Conservation (phyloP, 192 early-diverging fungal species). For the Linnemannia schmuckeri region DNA sequence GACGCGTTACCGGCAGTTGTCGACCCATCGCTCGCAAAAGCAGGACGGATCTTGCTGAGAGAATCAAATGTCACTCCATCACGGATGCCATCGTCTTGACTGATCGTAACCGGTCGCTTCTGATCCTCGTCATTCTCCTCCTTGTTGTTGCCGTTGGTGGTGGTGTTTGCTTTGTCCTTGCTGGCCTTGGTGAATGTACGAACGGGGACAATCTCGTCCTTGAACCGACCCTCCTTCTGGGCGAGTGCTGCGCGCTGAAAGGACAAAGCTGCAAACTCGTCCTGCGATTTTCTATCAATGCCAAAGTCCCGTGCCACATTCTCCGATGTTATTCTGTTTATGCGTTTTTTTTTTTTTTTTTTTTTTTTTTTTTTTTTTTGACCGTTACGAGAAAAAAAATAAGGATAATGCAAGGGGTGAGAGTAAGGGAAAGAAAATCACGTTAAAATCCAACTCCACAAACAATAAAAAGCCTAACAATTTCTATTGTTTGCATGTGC, state of each 20-base stretch:
- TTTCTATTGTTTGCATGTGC: neutral
- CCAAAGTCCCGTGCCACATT: slow-evolving; percentile 93
- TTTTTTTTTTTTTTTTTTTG: too few species aligned
- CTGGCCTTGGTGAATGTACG: slow-evolving; percentile 76
- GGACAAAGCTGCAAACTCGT: slow-evolving; percentile 87
- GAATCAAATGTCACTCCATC: slow-evolving; percentile 80
- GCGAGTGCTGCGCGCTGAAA: slow-evolving; percentile 86
- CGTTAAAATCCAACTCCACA: neutral
- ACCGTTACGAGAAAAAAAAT: neutral
- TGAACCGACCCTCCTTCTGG: slow-evolving; percentile 89
- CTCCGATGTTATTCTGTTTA: slow-evolving; percentile 83
- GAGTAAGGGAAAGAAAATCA: neutral
- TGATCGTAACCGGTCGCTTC: slow-evolving; percentile 66
- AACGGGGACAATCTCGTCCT: slow-evolving; percentile 92
- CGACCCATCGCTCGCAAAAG: slow-evolving; percentile 79
- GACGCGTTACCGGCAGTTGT: slow-evolving; percentile 97
- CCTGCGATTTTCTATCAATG: slow-evolving; percentile 87
- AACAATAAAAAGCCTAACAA: neutral
- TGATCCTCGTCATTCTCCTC: slow-evolving; percentile 28
- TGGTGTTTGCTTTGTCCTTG: slow-evolving; percentile 41
- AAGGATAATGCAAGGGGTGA: neutral
- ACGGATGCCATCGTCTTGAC: slow-evolving; percentile 93
- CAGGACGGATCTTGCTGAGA: slow-evolving; percentile 86
- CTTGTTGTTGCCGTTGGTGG: slow-evolving; percentile 61
- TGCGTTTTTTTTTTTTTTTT: too few species aligned